These are phyloP conservation scores for Tubosaeta sp. DNA, from an alignment of 768 basidiomycete species.

Conservation along the genomic window DNA sequence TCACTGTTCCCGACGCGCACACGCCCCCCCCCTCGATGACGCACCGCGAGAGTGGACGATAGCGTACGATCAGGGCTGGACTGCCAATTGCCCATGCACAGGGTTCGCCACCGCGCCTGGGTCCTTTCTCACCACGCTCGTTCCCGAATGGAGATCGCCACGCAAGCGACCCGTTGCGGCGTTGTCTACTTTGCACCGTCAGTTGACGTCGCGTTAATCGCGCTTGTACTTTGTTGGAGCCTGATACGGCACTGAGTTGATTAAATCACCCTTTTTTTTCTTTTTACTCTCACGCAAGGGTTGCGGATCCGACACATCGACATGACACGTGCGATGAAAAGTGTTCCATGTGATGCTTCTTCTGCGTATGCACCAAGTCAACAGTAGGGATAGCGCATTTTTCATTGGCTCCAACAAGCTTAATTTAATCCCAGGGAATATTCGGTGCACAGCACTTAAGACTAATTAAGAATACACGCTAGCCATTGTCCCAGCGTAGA, in stretches of 20 bases:
- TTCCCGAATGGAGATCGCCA: neutral
- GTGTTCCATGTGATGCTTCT: neutral
- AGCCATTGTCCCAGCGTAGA: neutral
- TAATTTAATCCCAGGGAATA: neutral
- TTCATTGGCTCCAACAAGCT: slow-evolving; percentile 1
- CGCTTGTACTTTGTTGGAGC: neutral
- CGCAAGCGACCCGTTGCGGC: neutral
- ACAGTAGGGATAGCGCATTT: neutral
- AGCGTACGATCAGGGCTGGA: neutral
- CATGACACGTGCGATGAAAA: neutral
- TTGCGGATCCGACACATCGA: neutral
- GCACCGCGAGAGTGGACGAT: neutral
- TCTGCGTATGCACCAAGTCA: neutral
- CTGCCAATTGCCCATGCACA: neutral
- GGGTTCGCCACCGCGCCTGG: neutral
- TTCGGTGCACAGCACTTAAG: neutral
- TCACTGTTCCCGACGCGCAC: neutral
- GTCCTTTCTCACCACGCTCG: neutral
- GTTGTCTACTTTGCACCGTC: neutral
- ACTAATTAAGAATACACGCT: neutral
- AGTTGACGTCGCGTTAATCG: neutral
- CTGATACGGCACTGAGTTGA: neutral
- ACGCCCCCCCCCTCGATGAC: neutral
- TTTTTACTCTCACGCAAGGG: neutral
- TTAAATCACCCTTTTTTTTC: neutral